These are phyloP conservation scores for Biscutella laevigata DNA, from an alignment of 441 rosid genomes.

Conservation along the genomic window DNA sequence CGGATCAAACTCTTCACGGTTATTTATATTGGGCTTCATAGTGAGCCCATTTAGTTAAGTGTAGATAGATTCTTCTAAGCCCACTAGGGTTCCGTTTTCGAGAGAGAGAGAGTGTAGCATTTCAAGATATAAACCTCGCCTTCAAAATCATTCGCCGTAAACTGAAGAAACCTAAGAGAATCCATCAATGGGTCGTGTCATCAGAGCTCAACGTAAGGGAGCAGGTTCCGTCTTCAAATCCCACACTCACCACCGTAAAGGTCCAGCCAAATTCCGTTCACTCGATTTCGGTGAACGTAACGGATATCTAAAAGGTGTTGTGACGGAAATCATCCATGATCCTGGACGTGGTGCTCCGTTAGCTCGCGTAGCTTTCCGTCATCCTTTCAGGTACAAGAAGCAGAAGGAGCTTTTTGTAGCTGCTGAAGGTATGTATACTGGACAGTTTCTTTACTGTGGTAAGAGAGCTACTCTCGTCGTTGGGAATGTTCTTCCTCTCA, in stretches of 20 bases:
- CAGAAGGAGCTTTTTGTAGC: slow-evolving; percentile 84
- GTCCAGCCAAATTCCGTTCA: slow-evolving; percentile 65
- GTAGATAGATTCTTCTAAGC: too few species aligned
- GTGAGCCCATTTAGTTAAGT: too few species aligned
- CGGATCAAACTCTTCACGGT: too few species aligned
- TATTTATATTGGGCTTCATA: too few species aligned
- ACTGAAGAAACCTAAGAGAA: not conserved
- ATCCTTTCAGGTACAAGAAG: slow-evolving; percentile 62
- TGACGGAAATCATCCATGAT: slow-evolving; percentile 65
- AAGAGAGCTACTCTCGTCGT: slow-evolving; percentile 63
- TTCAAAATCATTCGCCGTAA: slow-evolving; percentile 22
- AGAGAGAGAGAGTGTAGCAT: too few species aligned
- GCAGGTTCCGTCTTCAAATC: slow-evolving; percentile 81
- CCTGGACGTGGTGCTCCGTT: slow-evolving; percentile 78
- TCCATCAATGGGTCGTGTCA: slow-evolving; percentile 61
- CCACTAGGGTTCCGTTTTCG: too few species aligned
- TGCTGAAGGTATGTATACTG: slow-evolving; percentile 68
- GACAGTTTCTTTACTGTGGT: slow-evolving; percentile 71
- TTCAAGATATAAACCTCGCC: too few species aligned
- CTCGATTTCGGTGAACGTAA: slow-evolving; percentile 74
- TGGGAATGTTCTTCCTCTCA: slow-evolving; percentile 57
- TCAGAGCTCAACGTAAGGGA: slow-evolving; percentile 82
- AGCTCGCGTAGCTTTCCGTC: slow-evolving; percentile 61
- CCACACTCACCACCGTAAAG: slow-evolving; percentile 83
- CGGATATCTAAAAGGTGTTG: slow-evolving; percentile 66